These are phyloP conservation scores for Geranium brycei DNA, from an alignment of 345 rosid species.

Conservation along the genomic window DNA sequence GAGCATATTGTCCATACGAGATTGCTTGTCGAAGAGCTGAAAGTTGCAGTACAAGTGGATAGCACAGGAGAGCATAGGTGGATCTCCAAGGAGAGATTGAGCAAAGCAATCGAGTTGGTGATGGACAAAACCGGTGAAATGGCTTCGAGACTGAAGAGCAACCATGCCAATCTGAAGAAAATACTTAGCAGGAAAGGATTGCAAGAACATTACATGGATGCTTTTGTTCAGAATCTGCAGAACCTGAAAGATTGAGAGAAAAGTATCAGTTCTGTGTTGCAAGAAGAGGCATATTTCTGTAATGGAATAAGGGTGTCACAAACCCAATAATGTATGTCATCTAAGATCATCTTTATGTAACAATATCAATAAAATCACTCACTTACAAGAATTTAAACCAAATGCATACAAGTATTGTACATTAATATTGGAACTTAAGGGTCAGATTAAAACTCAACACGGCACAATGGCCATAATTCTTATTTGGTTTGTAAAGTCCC, in stretches of 20 bases:
- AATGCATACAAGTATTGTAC: too few relatives aligned
- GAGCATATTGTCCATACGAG: conserved; percentile 37
- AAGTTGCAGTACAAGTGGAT: conserved; percentile 28
- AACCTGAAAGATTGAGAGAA: background rate
- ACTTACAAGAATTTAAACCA: too few relatives aligned
- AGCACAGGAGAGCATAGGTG: conserved; percentile 25
- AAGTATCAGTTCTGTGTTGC: too few relatives aligned
- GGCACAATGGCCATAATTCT: too few relatives aligned
- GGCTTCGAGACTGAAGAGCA: conserved; percentile 5
- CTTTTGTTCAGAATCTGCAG: conserved; percentile 6
- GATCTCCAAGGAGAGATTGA: conserved; percentile 37
- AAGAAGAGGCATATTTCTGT: too few relatives aligned
- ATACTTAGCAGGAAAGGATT: conserved; percentile 4
- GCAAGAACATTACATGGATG: conserved; percentile 8
- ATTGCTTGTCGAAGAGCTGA: conserved; percentile 25
- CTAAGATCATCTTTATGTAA: too few relatives aligned
- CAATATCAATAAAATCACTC: too few relatives aligned
- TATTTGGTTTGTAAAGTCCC: too few relatives aligned
- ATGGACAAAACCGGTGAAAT: conserved; percentile 21
- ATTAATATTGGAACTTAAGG: too few relatives aligned
- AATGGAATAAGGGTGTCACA: too few relatives aligned
- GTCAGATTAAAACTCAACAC: too few relatives aligned
- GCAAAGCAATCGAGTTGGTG: conserved; percentile 31
- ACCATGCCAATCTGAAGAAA: conserved; percentile 12
- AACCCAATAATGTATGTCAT: too few relatives aligned